A percentile compares a stretch with the other conserved stretches of the same genome.
Conservation (phyloP, 1,284 basidiomycete species). For the Thecaphora thlaspeos region DNA sequence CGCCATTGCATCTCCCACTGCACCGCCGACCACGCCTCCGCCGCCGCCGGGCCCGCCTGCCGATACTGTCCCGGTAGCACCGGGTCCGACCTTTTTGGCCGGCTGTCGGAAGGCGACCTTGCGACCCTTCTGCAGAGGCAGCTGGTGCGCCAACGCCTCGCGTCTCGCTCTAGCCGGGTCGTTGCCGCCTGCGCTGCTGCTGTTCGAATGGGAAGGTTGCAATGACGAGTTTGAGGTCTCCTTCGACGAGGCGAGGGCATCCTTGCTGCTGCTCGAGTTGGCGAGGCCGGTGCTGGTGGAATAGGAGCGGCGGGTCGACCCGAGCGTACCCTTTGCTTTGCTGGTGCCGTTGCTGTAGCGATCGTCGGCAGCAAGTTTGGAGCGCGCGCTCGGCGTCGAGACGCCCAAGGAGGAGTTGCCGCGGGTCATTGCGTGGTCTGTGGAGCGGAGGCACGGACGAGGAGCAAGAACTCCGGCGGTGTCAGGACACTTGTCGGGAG, state of each 20-base stretch:
- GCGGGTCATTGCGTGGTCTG: constrained; percentile 1
- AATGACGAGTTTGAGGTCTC: not conserved
- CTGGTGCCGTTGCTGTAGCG: constrained; percentile 4
- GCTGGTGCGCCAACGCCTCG: constrained; percentile 21
- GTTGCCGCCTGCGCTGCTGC: not conserved
- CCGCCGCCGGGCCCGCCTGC: not conserved
- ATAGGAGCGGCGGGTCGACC: not conserved
- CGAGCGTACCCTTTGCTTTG: constrained; percentile 16
- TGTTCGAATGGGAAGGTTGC: not conserved
- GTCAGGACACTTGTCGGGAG: no score
- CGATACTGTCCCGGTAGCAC: not conserved
- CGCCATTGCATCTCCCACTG: not conserved
- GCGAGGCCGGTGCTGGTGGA: not conserved
- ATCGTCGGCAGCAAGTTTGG: not conserved
- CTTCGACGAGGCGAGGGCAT: not conserved
- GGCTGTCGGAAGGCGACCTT: constrained; percentile 45
- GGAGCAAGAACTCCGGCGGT: no score
- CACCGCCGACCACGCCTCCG: not conserved
- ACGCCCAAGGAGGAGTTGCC: constrained; percentile 1
- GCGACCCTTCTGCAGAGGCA: constrained; percentile 35
- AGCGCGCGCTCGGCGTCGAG: not conserved
- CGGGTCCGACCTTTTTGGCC: constrained; percentile 6
- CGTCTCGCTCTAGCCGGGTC: constrained; percentile 29
- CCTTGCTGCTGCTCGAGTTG: not conserved
- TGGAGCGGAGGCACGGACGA: no score